A percentile compares a stretch with the other conserved stretches of the same genome.
Evolutionary conservation across 148 eudicot genomes (phyloP).

Genomic region (Dysphania ambrosioides): DNA sequence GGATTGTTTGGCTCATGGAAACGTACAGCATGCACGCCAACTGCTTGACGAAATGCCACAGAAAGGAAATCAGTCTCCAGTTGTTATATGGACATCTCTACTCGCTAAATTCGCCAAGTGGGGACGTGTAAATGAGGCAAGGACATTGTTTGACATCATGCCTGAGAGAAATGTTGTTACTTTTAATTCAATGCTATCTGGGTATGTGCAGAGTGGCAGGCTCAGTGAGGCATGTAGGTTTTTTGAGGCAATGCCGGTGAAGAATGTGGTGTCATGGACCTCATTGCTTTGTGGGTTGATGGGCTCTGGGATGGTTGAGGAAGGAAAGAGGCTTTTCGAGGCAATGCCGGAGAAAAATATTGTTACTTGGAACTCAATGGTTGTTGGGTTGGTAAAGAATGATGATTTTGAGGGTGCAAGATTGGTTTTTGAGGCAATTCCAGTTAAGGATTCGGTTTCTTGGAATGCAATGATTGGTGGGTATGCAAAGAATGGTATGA

Average conservation of each 20-base stretch:
- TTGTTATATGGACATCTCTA: slow-evolving; percentile 41
- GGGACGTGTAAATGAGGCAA: slow-evolving; percentile 35
- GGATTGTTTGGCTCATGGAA: slow-evolving; percentile 18
- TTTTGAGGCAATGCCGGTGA: slow-evolving; percentile 35
- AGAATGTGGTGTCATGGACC: slow-evolving; percentile 49
- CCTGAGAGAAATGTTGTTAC: slow-evolving; percentile 43
- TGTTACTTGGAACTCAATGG: slow-evolving; percentile 43
- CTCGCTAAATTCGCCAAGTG: slow-evolving; percentile 30
- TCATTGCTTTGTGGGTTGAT: slow-evolving; percentile 42
- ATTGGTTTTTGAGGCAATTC: slow-evolving; percentile 35
- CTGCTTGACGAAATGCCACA: slow-evolving; percentile 41
- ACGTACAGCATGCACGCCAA: slow-evolving; percentile 29
- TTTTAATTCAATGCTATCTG: slow-evolving; percentile 41
- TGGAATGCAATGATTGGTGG: slow-evolving; percentile 44
- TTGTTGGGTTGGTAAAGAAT: slow-evolving; percentile 39
- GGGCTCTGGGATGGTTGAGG: slow-evolving; percentile 32
- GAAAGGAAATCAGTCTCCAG: slow-evolving; percentile 17
- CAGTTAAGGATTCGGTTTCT: slow-evolving; percentile 34
- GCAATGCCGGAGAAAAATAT: slow-evolving; percentile 47
- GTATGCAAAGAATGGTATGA: slow-evolving; percentile 34
- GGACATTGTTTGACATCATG: slow-evolving; percentile 30
- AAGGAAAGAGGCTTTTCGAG: slow-evolving; percentile 38
- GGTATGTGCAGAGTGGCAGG: slow-evolving; percentile 32
- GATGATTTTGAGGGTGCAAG: slow-evolving; percentile 39
- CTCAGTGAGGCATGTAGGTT: slow-evolving; percentile 33